These are phyloP conservation scores for Piper longum DNA, from an alignment of 164 flowering plant genomes.

Conservation along the genomic window DNA sequence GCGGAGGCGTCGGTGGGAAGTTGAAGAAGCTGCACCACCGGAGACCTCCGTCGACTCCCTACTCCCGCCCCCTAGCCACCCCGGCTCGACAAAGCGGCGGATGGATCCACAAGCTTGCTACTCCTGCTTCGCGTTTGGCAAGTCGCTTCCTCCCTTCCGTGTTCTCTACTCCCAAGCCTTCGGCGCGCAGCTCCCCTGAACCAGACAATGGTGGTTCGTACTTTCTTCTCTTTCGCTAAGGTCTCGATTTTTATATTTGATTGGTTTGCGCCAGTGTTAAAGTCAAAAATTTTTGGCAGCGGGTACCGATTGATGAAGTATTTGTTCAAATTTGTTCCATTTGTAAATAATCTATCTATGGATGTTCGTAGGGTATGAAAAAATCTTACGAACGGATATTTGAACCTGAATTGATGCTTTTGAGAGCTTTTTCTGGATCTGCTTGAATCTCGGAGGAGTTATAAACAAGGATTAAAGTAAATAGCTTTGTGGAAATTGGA, in stretches of 20 bases:
- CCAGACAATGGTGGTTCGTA: slow-evolving; percentile 16
- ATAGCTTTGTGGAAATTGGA: too few species aligned
- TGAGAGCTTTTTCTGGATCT: too few species aligned
- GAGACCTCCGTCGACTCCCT: slow-evolving; percentile 44
- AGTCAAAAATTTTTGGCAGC: neutral
- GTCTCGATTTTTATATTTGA: neutral
- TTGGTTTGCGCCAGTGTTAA: neutral
- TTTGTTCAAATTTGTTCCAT: too few species aligned
- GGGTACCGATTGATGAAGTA: neutral
- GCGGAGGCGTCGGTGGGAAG: slow-evolving; percentile 62
- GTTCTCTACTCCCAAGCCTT: slow-evolving; percentile 23
- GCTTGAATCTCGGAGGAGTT: too few species aligned
- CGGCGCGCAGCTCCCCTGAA: slow-evolving; percentile 3
- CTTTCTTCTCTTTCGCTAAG: neutral
- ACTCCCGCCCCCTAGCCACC: slow-evolving; percentile 34
- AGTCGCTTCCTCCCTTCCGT: slow-evolving; percentile 40
- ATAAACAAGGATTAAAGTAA: too few species aligned
- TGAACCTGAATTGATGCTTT: too few species aligned
- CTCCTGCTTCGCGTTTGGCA: slow-evolving; percentile 56
- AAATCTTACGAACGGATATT: too few species aligned
- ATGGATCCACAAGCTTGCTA: slow-evolving; percentile 54
- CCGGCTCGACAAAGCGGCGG: slow-evolving; percentile 11
- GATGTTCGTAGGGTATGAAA: too few species aligned
- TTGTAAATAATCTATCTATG: too few species aligned
- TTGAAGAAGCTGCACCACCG: slow-evolving; percentile 26